phyloP scores from a whole-genome alignment of 2,329 filamentous ascomycete species.

The Domatiomyces globalis region DNA sequence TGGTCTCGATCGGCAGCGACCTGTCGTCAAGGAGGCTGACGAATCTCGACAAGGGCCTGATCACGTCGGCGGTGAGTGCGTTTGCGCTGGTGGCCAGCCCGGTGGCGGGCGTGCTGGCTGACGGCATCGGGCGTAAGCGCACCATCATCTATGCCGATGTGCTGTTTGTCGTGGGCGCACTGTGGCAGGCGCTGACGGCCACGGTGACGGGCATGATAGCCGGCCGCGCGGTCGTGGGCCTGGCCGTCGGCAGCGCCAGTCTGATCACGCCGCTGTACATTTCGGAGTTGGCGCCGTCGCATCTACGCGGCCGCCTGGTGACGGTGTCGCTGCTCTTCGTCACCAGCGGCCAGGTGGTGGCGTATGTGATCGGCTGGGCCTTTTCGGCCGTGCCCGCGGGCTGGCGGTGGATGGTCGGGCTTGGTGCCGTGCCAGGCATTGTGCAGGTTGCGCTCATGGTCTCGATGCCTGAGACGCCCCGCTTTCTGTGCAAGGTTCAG shows the following conservation, averaged over 20 bases:
- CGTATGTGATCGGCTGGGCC: constrained; percentile 70
- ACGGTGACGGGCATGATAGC: constrained; percentile 33
- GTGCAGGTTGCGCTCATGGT: constrained; percentile 55
- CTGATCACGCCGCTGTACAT: constrained; percentile 83
- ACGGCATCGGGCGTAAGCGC: constrained; percentile 33
- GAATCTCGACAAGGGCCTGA: constrained; percentile 44
- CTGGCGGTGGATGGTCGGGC: constrained; percentile 85
- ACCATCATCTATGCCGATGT: constrained; percentile 35
- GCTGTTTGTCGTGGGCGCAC: constrained; percentile 32
- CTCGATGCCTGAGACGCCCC: constrained; percentile 73
- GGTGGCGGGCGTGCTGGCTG: constrained; percentile 39
- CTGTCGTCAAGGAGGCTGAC: constrained; percentile 37
- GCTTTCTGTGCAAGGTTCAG: constrained; percentile 66
- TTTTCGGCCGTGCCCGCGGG: constrained; percentile 49
- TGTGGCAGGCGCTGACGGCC: constrained; percentile 29
- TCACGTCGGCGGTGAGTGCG: constrained; percentile 44
- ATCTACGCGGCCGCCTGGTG: constrained; percentile 63
- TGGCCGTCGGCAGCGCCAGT: constrained; percentile 40
- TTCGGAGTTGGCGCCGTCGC: constrained; percentile 65
- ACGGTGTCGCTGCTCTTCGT: constrained; percentile 73
- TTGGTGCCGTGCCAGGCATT: constrained; percentile 63
- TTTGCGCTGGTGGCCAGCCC: constrained; percentile 44
- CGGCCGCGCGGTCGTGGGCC: constrained; percentile 33
- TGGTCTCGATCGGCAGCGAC: constrained; percentile 41
- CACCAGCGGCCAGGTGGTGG: constrained; percentile 75